Evolutionary conservation across 352 stramenopile species (phyloP), one percentile per base, ranked within the genome.

Genomic region (Globisporangium iwayamae): DNA sequence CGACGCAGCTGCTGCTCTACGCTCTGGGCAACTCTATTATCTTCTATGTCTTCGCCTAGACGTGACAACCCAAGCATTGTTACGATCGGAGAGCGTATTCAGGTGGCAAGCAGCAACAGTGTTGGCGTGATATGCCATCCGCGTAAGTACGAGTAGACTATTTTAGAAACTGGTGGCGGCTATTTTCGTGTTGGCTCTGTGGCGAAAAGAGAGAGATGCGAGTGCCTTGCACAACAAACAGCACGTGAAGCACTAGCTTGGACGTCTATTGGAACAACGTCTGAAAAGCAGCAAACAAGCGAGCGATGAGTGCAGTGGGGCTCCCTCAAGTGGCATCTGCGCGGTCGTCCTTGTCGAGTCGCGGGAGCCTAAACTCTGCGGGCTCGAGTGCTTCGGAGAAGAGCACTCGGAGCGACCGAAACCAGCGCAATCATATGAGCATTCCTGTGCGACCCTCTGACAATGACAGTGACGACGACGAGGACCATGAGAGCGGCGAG

Each of bases 31-130:
- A 90, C 66, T 83, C 83, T 3, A 75, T 88, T 47, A 55, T 94
- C 39, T 94, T 94, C 55, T 86, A 89, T 60, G 84, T 91, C 4
- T 71, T 91, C 18, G 79, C 79, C 14, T 93, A 50, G 53, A 1
- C 5, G 18, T 43, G 48, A 8, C 1, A 1, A 14, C 2, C 51
- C 13, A 28, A 1, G 30, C 43, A 48, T 48, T 5, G 36, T 41
- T 10, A 41, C 34, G 8, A 47, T 46, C 14, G 43, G 13, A n/a
- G 18, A 48, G 16, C 43, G 20, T 18, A 36, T 36, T 8, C 4
- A 36, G 32, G 32, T 36, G 32, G 32, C 32, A 36, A 36, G 7
- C 32, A 48, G 18, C 36, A 41, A 16, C 36, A 41, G 36, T 41
- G 36, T 25, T 11, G 43, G 5, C 4, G 18, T 11, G 14, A 10